Base-by-base conservation (phyloP, 2,329 filamentous ascomycete species). In the Neofusicoccum kwambonambiense region DNA sequence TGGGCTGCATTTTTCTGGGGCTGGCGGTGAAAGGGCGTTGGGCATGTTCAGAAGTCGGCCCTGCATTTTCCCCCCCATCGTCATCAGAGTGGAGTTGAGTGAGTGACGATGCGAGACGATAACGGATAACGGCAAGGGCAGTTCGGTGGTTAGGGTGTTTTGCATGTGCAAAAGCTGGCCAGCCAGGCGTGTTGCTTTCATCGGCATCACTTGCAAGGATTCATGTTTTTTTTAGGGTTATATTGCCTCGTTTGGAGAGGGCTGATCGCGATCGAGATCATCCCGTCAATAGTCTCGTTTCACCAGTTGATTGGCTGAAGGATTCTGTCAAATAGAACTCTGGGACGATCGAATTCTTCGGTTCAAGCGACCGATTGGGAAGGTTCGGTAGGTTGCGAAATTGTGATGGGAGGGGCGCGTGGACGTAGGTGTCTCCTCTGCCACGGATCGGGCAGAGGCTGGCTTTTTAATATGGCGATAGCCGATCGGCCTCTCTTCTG, bases 261-360 rank as follows among this genome's bases (percentile, higher is more conserved):
- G 11, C 13, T 39, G 31, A 52, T 52, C 17, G 13, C 54, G 54
- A 58, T 58, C 56, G 31, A 15, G 41, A 47, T 37, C 41, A 60
- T 60, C 41, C 56, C 27, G 54, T n/a, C 22, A 58, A 58, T 44
- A 31, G 54, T 22, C 22, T 22, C 54, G 54, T 45, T 58, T n/a
- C 41, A 22, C 31, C 39, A 54, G 35, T 56, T 15, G 51, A 54
- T 15, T 27, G 34, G 39, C 27, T 7, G 27, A 31, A 31, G 27
- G 5, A 31, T 31, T 31, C 6, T 7, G 5, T 44, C 56, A 49
- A 60, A 60, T 60, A 47, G 56, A 37, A 60, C 9, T 13, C 6
- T 12, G 27, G 12, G 37, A 31, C 22, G 54, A 58, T 45, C 54
- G 47, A 13, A 3, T 9, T 35, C 11, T 13, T 47, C 41, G 56